Percentiles rank a stretch among this genome's conserved stretches.
Conservation (phyloP, 352 stramenopile genomes). For the Sclerospora graminicola region DNA sequence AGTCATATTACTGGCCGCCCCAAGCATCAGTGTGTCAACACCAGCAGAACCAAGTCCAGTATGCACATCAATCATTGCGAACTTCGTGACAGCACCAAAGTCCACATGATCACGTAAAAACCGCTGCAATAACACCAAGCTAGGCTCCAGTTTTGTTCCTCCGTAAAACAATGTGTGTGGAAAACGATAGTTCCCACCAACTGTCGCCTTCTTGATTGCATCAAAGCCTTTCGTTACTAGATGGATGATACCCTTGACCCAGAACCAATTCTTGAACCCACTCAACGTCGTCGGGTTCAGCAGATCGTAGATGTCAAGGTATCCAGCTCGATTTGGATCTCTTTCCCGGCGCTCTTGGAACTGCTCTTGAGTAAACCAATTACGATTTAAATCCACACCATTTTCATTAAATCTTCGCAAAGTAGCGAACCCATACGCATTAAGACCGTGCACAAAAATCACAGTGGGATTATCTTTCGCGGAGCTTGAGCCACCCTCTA, state of each 20-base stretch:
- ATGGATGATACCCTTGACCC: constrained; percentile 23
- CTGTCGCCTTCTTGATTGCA: constrained; percentile 74
- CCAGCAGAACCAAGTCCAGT: constrained; percentile 80
- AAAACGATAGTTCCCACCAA: constrained; percentile 87
- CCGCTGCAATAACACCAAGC: constrained; percentile 39
- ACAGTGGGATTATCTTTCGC: constrained; percentile 45
- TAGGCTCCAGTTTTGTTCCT: constrained; percentile 62
- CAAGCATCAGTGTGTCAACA: constrained; percentile 48
- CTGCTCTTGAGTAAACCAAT: constrained; percentile 55
- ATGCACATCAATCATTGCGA: constrained; percentile 89
- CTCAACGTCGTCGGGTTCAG: constrained; percentile 47
- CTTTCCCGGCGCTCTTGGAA: constrained; percentile 32
- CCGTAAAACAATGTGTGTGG: constrained; percentile 81
- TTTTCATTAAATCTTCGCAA: constrained; percentile 88
- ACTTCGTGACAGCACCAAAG: constrained; percentile 22
- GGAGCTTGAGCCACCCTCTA: constrained; percentile 1
- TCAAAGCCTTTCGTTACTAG: constrained; percentile 31
- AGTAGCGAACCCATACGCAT: constrained; percentile 87
- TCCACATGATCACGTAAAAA: constrained; percentile 53
- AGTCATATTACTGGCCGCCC: constrained; percentile 12
- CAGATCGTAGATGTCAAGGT: constrained; percentile 60
- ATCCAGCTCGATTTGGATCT: constrained; percentile 72
- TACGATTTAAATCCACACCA: constrained; percentile 92
- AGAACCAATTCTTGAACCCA: constrained; percentile 35
- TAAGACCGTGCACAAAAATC: constrained; percentile 89